phyloP scores from a whole-genome alignment of 176 grass and related monocot genomes.

The Triticum turgidum region DNA sequence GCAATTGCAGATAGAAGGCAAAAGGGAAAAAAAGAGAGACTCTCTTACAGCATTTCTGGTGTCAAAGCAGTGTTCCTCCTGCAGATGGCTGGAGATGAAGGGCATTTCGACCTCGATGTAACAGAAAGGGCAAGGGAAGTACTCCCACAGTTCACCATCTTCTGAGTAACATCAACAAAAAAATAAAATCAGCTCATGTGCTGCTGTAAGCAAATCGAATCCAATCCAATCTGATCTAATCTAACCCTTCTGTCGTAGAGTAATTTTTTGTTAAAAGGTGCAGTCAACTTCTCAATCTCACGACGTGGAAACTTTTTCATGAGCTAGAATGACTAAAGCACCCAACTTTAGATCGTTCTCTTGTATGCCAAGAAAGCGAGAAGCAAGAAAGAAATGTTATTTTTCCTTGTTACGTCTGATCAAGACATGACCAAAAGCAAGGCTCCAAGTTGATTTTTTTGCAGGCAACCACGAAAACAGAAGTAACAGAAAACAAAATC shows the following conservation, averaged over 20 bases:
- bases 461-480: not conserved
- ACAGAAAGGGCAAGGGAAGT: constrained; percentile 87
- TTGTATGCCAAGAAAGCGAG: not conserved
- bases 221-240: not conserved
- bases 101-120: constrained; percentile 82
- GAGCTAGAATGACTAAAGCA: not conserved
- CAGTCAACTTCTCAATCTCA: not conserved
- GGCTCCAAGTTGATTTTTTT: not conserved
- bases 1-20: not conserved
- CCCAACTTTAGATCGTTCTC: not conserved
- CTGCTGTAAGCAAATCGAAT: not conserved
- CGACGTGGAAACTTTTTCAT: not conserved
- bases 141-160: constrained; percentile 74
- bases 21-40: not conserved
- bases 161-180: constrained; percentile 26
- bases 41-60: constrained; percentile 67
- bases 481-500: not conserved
- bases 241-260: not conserved
- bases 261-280: too few relatives aligned
- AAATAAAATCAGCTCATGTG: not conserved
- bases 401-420: not conserved
- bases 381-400: not conserved
- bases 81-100: constrained; percentile 72
- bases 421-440: not conserved
- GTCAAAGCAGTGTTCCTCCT: constrained; percentile 92